Evolutionary conservation across 192 early-diverging fungal species (phyloP).

Genomic region (Mortierella claussenii): DNA sequence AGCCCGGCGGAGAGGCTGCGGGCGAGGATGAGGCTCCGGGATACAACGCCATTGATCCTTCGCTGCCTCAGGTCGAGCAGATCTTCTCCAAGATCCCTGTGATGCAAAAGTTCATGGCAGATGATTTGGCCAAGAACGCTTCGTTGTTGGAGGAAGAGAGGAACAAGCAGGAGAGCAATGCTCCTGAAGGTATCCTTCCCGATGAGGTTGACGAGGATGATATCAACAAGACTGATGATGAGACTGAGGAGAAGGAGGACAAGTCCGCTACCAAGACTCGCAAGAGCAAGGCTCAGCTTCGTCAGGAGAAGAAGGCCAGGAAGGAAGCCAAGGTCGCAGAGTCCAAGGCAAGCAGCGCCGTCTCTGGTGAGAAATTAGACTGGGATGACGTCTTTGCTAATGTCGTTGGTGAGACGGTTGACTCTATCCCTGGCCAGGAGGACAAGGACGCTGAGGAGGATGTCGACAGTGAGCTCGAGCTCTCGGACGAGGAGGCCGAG

Average conservation of each 20-base stretch:
- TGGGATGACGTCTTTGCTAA: conserved; percentile 92
- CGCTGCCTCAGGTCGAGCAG: conserved; percentile 77
- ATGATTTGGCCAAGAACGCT: conserved; percentile 80
- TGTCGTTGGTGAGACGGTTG: conserved; percentile 72
- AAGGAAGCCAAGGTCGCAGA: conserved; percentile 47
- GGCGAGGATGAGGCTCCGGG: conserved; percentile 53
- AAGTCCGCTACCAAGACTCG: conserved; percentile 43
- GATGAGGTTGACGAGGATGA: conserved; percentile 58
- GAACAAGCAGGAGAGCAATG: conserved; percentile 63
- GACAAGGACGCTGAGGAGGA: conserved; percentile 58
- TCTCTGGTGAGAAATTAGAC: conserved; percentile 66
- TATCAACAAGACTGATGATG: conserved; percentile 53
- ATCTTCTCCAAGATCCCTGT: conserved; percentile 93
- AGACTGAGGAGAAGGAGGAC: conserved; percentile 57
- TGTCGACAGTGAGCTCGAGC: conserved; percentile 58
- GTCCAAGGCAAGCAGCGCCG: conserved; percentile 38
- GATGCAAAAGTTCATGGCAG: conserved; percentile 81
- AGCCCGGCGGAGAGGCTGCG: conserved; percentile 23
- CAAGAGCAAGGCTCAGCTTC: conserved; percentile 54
- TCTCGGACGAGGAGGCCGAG: conserved; percentile 55
- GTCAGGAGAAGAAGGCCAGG: conserved; percentile 56
- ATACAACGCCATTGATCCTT: conserved; percentile 29
- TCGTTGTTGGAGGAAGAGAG: conserved; percentile 61
- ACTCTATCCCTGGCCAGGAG: conserved; percentile 51
- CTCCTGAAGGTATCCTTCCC: conserved; percentile 56